Base-by-base conservation (phyloP, 192 early-diverging fungal genomes). In the Backusella westeae region DNA sequence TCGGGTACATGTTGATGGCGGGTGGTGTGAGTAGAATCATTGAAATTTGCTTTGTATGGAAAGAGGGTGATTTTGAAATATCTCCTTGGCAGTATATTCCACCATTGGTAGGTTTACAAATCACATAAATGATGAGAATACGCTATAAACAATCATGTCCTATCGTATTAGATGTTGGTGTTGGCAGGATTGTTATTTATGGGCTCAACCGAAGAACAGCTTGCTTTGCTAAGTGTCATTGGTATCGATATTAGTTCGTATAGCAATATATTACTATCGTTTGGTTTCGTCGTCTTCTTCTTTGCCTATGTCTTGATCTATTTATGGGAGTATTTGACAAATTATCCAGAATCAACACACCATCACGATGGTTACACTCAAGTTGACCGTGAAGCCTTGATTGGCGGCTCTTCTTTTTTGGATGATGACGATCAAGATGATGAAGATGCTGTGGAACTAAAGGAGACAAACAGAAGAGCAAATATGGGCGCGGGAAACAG, bases 171-270 rank as follows among this genome's bases (percentile, higher is more conserved):
- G 84, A 71, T 73, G 41, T 71, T 92, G 71, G 85, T 87, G 34
- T 79, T 91, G 63, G 86, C 90, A 44, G 91, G 91, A 46, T 76
- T 91, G 29, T 69, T 85, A 35, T 92, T 92, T 68, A 92, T 92
- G 91, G 82, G 86, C 17, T 87, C 89, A 23, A 90, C 89, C 72
- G 85, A 84, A 74, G 84, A 92, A 69, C 89, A 86, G 69, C 73
- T 92, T 10, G 41, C 39, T 2, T 78, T 80, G 41, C 76, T 92
- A 56, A 67, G 56, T 34, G 70, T 73, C 44, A 85, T 84, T 9
- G 84, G 77, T 32, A 81, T 89, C 67, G 91, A 92, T 72, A 81
- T 88, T 72, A 81, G 84, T 67, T 88, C 91, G 0, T 92, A 89
- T 66, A 83, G 81, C 52, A 81, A 90, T 56, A 74, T 87, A n/a